Conservation (phyloP, 1,284 basidiomycete genomes). For the Marasmius tenuissimus region DNA sequence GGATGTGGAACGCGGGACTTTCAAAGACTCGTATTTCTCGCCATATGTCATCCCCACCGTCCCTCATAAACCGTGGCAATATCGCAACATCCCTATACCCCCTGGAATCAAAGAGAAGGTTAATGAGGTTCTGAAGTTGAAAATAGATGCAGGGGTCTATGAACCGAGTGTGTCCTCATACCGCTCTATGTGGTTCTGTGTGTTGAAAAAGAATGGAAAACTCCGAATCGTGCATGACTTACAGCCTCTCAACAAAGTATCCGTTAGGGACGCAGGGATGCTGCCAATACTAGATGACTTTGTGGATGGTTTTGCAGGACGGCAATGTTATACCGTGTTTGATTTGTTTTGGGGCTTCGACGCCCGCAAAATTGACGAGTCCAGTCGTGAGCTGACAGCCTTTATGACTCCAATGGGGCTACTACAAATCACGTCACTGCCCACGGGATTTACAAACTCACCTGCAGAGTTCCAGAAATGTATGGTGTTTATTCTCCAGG, state of each 20-base stretch:
- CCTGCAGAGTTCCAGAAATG: slow-evolving; percentile 35
- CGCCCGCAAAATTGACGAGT: too few species aligned
- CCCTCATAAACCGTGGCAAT: too few species aligned
- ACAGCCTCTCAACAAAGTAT: too few species aligned
- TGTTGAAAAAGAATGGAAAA: slow-evolving; percentile 34
- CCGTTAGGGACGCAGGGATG: too few species aligned
- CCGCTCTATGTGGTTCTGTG: slow-evolving; percentile 38
- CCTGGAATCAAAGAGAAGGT: slow-evolving; percentile 16
- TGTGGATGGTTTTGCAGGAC: slow-evolving; percentile 30
- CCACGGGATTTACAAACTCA: too few species aligned
- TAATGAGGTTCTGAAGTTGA: slow-evolving; percentile 20
- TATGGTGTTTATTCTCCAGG: slow-evolving; percentile 31
- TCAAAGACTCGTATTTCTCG: slow-evolving; percentile 30
- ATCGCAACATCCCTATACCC: too few species aligned
- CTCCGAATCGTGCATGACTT: slow-evolving; percentile 30
- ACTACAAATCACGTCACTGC: too few species aligned
- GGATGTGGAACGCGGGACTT: slow-evolving; percentile 26
- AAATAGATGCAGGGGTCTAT: slow-evolving; percentile 26
- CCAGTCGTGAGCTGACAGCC: too few species aligned
- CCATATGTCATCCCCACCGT: slow-evolving; percentile 26
- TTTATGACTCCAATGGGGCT: too few species aligned
- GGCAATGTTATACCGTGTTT: slow-evolving; percentile 27
- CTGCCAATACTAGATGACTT: slow-evolving; percentile 33
- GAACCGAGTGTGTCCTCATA: slow-evolving; percentile 34
- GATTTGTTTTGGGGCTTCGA: too few species aligned